A percentile compares a stretch with the other conserved stretches of the same genome.
Conservation (phyloP, 2,329 filamentous ascomycete species). For the Blastomyces percursus region DNA sequence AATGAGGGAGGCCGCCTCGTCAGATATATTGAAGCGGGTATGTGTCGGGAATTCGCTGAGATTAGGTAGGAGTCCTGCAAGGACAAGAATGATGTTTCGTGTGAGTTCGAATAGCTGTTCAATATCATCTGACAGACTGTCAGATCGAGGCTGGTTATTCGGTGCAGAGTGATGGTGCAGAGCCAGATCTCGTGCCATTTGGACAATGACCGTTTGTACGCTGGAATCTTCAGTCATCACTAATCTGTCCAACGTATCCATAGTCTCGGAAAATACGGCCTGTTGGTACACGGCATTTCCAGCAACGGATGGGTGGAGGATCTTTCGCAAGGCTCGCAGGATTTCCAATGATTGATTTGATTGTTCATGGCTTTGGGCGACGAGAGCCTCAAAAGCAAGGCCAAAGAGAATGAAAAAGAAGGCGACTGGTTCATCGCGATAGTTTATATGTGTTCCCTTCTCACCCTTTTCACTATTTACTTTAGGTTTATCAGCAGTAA, state of each 20-base stretch:
- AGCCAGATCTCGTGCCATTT: slow-evolving; percentile 83
- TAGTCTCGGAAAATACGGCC: slow-evolving; percentile 90
- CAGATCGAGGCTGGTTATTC: slow-evolving; percentile 52
- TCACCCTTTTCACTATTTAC: slow-evolving; percentile 35
- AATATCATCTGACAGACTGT: slow-evolving; percentile 88
- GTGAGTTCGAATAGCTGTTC: slow-evolving; percentile 97
- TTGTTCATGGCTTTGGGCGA: slow-evolving; percentile 60
- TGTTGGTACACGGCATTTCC: slow-evolving; percentile 95
- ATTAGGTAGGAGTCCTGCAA: slow-evolving; percentile 79
- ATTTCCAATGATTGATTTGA: slow-evolving; percentile 77
- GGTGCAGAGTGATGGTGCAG: slow-evolving; percentile 84
- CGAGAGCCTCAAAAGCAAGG: slow-evolving; percentile 88
- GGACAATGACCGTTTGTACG: slow-evolving; percentile 84
- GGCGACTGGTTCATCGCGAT: slow-evolving; percentile 91
- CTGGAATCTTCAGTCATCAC: slow-evolving; percentile 82
- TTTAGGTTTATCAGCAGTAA: slow-evolving; percentile 15
- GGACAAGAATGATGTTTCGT: slow-evolving; percentile 84
- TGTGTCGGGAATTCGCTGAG: slow-evolving; percentile 43
- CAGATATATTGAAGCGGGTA: slow-evolving; percentile 67
- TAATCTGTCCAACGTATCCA: slow-evolving; percentile 86
- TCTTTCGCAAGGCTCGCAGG: slow-evolving; percentile 83
- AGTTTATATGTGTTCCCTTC: slow-evolving; percentile 78
- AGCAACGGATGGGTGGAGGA: slow-evolving; percentile 83
- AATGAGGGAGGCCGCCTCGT: slow-evolving; percentile 74
- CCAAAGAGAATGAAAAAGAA: slow-evolving; percentile 99